Conservation (phyloP, 331 rosid genomes). For the Phaseolus coccineus region DNA sequence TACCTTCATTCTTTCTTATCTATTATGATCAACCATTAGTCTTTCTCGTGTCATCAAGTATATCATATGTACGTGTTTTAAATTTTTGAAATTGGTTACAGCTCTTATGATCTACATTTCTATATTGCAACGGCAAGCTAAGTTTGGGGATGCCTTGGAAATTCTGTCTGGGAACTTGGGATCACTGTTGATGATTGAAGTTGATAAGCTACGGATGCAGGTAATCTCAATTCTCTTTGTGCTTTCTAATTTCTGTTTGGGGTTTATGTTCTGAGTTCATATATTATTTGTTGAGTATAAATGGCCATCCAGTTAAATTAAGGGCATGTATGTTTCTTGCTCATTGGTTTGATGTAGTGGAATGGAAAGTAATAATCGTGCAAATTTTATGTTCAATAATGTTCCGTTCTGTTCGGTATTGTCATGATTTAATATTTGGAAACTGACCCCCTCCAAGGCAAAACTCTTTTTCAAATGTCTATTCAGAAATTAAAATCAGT, state of each 20-base stretch:
- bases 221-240: slow-evolving; percentile 66
- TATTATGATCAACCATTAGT: not conserved
- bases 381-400: slow-evolving; percentile 18
- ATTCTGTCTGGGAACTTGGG: slow-evolving; percentile 92
- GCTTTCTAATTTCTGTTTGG: slow-evolving; percentile 6
- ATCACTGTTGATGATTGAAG: slow-evolving; percentile 77
- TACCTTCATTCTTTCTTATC: slow-evolving; percentile 16
- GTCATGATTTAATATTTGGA: not conserved
- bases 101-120: slow-evolving; percentile 92
- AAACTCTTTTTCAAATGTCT: not conserved
- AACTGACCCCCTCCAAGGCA: not conserved
- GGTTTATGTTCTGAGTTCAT: slow-evolving; percentile 6
- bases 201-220: slow-evolving; percentile 94
- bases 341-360: slow-evolving; percentile 25
- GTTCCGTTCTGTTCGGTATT: slow-evolving; percentile 9
- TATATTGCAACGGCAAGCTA: slow-evolving; percentile 91
- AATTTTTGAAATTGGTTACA: slow-evolving; percentile 53
- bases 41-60: slow-evolving; percentile 22
- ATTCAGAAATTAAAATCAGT: slow-evolving; percentile 12
- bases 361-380: slow-evolving; percentile 13
- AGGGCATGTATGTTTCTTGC: slow-evolving; percentile 22
- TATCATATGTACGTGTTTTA: slow-evolving; percentile 23
- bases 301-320: slow-evolving; percentile 9
- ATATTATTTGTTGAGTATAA: slow-evolving; percentile 7
- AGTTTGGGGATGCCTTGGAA: slow-evolving; percentile 94